Evolutionary conservation across 345 rosid genomes (phyloP), one percentile per base, ranked within the genome.

Genomic region (Euphorbia peplus): DNA sequence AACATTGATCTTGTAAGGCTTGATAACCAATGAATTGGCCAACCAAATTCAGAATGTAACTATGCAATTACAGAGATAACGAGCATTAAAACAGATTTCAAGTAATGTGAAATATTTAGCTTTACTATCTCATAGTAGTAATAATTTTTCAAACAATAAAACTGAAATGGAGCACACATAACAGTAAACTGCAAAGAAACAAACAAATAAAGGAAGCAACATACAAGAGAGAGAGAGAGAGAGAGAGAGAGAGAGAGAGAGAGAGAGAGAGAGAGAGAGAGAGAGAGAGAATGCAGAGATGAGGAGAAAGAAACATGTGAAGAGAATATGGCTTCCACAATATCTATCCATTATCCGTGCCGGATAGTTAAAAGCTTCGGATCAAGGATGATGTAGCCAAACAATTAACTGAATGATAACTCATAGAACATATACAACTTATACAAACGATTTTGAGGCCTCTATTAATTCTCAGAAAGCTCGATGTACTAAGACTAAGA

Each of bases 1-100:
- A 93, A 72, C 98, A 91, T 75, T 93, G 98, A 70, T 89, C 92
- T 91, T 85, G 92, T 73, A 93, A 75, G 76, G 88, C 77, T 70
- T 75, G 76, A 74, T 58, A 77, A 75, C 76, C 90, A 76, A 91
- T 84, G 70, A 82, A 81, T 81, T 87, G 96, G 47, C 95, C 98
- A 66, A 84, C 78, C 87, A 93, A 88, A 82, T 85, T 90, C 81
- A 87, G 79, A 73, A 93, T 87, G 67, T 93, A 93, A 71, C 98
- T 93, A 91, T 77, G 77, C 68, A 50, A 76, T 41, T 53, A 35
- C 76, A 80, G 42, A 53, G 72, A 60, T 25, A 44, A 77, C 65
- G 69, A 18, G 24, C 25, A 29, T 55, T n/a, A 66, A 72, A 68
- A 73, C 25, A 22, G 32, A 63, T 46, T 30, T n/a, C n/a, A 39